A percentile compares a stretch with the other conserved stretches of the same genome.
phyloP scores from a whole-genome alignment of 352 stramenopile species.

The Nothophytophthora sp. region DNA sequence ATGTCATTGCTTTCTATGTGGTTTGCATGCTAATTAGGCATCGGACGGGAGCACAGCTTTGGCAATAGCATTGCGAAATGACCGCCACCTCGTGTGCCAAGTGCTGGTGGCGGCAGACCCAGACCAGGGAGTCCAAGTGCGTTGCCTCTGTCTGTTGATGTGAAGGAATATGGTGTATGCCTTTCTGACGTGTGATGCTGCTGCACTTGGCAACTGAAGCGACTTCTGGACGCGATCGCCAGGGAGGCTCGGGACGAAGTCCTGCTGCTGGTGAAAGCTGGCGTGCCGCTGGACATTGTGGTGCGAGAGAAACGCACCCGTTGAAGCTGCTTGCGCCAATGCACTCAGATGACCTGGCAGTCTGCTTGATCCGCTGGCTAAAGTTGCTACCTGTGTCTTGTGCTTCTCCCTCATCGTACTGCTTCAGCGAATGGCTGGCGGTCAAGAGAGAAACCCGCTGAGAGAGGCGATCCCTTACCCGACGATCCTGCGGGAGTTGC shows the following conservation, averaged over 20 bases:
- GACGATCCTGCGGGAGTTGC: slow-evolving; percentile 27
- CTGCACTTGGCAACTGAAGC: slow-evolving; percentile 11
- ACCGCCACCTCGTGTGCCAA: slow-evolving; percentile 29
- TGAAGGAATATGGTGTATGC: background rate
- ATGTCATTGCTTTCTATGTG: too few relatives aligned
- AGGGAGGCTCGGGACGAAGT: slow-evolving; percentile 26
- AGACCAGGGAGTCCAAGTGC: slow-evolving; percentile 27
- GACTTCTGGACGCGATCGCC: slow-evolving; percentile 27
- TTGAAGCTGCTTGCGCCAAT: background rate
- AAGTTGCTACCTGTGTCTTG: background rate
- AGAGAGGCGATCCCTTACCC: slow-evolving; percentile 26
- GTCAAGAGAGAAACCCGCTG: slow-evolving; percentile 29
- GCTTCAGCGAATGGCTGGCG: slow-evolving; percentile 18
- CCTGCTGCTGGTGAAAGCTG: slow-evolving; percentile 34
- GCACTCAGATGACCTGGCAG: background rate
- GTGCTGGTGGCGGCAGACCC: slow-evolving; percentile 26
- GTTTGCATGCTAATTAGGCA: slow-evolving; percentile 2
- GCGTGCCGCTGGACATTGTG: slow-evolving; percentile 27
- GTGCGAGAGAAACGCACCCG: too few relatives aligned
- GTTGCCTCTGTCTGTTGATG: slow-evolving; percentile 1
- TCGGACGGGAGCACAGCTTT: slow-evolving; percentile 24
- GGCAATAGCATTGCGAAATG: slow-evolving; percentile 16
- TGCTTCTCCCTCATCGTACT: background rate
- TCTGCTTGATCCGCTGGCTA: background rate
- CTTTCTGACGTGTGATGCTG: slow-evolving; percentile 2